These are phyloP conservation scores for Pestalotiopsis sp. DNA, from an alignment of 2,329 filamentous ascomycete genomes.

Conservation along the genomic window DNA sequence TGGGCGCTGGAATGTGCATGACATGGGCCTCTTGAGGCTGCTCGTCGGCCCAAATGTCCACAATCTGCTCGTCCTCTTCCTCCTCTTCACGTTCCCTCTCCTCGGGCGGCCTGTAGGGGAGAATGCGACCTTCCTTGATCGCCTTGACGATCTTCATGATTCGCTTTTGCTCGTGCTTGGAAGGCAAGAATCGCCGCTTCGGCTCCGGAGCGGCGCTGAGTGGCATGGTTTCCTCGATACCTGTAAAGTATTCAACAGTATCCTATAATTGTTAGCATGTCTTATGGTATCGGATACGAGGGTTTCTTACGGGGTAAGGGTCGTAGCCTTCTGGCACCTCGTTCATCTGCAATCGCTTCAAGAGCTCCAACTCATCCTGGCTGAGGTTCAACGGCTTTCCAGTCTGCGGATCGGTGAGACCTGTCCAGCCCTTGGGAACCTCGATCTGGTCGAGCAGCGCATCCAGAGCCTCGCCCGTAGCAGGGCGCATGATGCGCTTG, in stretches of 20 bases:
- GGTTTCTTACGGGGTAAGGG: slow-evolving; percentile 75
- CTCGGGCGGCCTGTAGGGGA: slow-evolving; percentile 81
- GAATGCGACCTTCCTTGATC: slow-evolving; percentile 89
- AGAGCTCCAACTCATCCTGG: slow-evolving; percentile 83
- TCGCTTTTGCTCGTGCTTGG: slow-evolving; percentile 94
- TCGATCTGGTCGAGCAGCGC: slow-evolving; percentile 95
- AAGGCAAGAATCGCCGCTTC: slow-evolving; percentile 92
- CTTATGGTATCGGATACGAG: neutral
- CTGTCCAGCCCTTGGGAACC: slow-evolving; percentile 95
- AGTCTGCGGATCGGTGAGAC: slow-evolving; percentile 89
- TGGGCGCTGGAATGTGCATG: slow-evolving; percentile 95
- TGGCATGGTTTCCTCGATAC: slow-evolving; percentile 90
- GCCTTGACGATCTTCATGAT: slow-evolving; percentile 97
- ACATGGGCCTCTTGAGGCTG: slow-evolving; percentile 78
- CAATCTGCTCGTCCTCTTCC: slow-evolving; percentile 71
- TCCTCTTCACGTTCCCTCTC: slow-evolving; percentile 70
- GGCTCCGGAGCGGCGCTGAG: slow-evolving; percentile 93
- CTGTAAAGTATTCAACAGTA: slow-evolving; percentile 92
- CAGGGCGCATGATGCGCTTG: slow-evolving; percentile 95
- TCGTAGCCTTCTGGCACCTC: slow-evolving; percentile 89
- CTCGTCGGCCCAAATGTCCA: slow-evolving; percentile 96
- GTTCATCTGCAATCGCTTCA: slow-evolving; percentile 87
- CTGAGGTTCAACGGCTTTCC: slow-evolving; percentile 90
- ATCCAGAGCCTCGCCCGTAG: slow-evolving; percentile 90
- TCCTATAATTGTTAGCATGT: slow-evolving; percentile 49